Evolutionary conservation across 2,329 filamentous ascomycete genomes (phyloP).

Genomic region (Botrytis sinoallii): DNA sequence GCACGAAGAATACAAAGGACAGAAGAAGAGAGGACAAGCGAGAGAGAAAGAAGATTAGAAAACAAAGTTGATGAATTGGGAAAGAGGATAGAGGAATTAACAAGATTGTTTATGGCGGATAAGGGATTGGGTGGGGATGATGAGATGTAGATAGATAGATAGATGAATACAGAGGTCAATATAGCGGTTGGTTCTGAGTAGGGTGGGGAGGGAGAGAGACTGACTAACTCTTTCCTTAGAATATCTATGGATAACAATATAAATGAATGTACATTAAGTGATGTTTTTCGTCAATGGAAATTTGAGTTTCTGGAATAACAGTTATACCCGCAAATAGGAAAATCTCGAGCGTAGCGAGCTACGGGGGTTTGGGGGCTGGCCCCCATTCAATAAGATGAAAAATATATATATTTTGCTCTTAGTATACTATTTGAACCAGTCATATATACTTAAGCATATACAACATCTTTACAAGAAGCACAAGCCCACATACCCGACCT

Average conservation of each 20-base stretch:
- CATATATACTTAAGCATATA: background rate
- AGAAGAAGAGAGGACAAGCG: background rate
- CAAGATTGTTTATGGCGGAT: conserved; percentile 49
- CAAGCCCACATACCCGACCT: conserved; percentile 7
- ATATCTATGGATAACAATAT: no score
- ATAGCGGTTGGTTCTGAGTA: no score
- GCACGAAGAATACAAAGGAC: background rate
- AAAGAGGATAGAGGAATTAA: conserved; percentile 57
- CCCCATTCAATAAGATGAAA: background rate
- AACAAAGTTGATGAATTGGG: conserved; percentile 53
- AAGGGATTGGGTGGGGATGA: conserved; percentile 41
- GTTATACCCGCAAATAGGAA: no score
- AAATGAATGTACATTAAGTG: no score
- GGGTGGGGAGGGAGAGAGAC: no score
- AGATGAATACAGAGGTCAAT: no score
- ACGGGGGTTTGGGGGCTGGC: background rate
- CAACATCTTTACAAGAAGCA: conserved; percentile 6
- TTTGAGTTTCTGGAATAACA: no score
- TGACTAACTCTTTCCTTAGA: no score
- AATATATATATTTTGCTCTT: background rate
- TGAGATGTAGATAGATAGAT: background rate
- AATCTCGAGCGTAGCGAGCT: background rate
- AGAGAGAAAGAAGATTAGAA: conserved; percentile 39
- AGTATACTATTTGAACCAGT: background rate
- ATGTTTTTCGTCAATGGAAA: no score